Evolutionary conservation across 352 stramenopile genomes (phyloP).

Genomic region (Aphanomyces astaci): DNA sequence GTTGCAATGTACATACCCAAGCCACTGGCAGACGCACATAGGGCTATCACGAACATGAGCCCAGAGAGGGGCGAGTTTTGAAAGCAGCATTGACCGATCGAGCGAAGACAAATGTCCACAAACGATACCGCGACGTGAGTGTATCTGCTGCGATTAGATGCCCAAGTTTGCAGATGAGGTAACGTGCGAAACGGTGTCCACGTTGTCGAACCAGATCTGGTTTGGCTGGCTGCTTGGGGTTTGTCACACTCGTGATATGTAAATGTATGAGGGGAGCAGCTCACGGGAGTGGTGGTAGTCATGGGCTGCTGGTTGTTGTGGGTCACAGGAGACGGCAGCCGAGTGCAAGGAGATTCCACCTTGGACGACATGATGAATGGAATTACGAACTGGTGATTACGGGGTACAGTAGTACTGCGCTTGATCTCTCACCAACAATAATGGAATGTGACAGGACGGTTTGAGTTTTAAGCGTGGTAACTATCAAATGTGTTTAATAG

Average conservation of each 20-base stretch:
- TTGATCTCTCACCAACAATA: no score
- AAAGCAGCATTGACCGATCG: constrained; percentile 21
- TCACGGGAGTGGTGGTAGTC: no score
- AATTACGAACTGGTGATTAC: no score
- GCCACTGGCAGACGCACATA: background rate
- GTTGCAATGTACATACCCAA: background rate
- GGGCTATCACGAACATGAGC: constrained; percentile 12
- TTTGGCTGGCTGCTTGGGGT: no score
- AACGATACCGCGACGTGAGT: background rate
- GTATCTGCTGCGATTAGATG: background rate
- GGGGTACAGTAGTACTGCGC: no score
- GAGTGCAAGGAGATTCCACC: no score
- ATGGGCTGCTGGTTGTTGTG: no score
- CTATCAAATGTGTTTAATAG: no score
- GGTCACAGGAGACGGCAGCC: no score
- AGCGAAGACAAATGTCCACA: constrained; percentile 15
- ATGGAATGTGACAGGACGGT: no score
- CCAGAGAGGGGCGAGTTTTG: constrained; percentile 23
- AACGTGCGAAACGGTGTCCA: constrained; percentile 1
- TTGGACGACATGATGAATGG: no score
- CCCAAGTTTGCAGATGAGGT: background rate
- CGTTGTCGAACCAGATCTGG: background rate
- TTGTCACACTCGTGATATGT: background rate
- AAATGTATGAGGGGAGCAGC: background rate
- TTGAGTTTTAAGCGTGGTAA: no score